phyloP scores from a whole-genome alignment of 208 protist species.

The Trypanosoma scelopori region DNA sequence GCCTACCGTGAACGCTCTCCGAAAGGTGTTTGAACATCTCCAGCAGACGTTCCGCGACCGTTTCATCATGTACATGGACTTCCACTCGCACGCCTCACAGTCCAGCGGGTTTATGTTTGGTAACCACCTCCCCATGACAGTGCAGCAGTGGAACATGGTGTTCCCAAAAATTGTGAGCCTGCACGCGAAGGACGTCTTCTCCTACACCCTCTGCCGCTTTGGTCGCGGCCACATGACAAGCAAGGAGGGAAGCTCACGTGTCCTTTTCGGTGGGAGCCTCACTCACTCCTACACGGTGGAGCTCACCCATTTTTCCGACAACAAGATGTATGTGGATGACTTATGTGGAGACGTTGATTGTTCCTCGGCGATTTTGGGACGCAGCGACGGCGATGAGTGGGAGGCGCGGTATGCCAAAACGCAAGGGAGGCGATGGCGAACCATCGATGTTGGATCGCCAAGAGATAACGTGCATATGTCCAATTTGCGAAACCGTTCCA shows the following conservation, averaged over 20 bases:
- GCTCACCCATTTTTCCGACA: conserved; percentile 78
- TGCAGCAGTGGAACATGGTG: conserved; percentile 87
- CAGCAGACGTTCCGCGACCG: conserved; percentile 56
- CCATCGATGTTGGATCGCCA: not conserved
- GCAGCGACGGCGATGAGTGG: conserved; percentile 13
- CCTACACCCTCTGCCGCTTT: conserved; percentile 78
- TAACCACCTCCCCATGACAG: conserved; percentile 70
- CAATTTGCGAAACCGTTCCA: too few relatives aligned
- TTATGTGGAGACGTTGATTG: not conserved
- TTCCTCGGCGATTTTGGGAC: not conserved
- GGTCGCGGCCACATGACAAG: conserved; percentile 62
- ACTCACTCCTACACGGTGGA: conserved; percentile 88
- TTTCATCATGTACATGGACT: conserved; percentile 91
- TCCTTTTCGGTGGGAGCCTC: conserved; percentile 75
- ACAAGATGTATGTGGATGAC: conserved; percentile 60
- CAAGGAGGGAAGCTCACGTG: conserved; percentile 82
- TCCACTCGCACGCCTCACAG: conserved; percentile 93
- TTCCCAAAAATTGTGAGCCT: conserved; percentile 78
- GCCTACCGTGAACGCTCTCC: conserved; percentile 83
- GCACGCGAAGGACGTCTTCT: conserved; percentile 70
- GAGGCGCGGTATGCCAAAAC: conserved; percentile 18
- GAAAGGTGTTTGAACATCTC: conserved; percentile 75
- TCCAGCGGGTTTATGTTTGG: conserved; percentile 92
- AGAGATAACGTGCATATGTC: not conserved
- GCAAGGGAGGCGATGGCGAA: not conserved